Evolutionary conservation across 2,329 filamentous ascomycete species (phyloP).

Genomic region (Hypocrella siamensis): DNA sequence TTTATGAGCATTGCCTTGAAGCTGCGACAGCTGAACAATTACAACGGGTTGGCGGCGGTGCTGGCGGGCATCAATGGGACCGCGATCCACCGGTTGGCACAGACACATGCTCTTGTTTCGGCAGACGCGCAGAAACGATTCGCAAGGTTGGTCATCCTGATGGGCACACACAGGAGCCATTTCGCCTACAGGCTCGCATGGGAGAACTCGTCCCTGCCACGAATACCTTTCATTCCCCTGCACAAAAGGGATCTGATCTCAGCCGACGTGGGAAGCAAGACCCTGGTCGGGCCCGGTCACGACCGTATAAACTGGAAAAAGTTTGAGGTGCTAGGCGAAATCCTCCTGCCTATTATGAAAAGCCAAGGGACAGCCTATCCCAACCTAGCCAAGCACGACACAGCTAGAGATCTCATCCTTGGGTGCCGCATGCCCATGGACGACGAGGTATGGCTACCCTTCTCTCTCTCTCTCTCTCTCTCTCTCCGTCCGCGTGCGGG

Average conservation of each 20-base stretch:
- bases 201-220: conserved; percentile 82
- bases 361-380: conserved; percentile 77
- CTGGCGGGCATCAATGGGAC: conserved; percentile 85
- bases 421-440: conserved; percentile 71
- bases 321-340: conserved; percentile 89
- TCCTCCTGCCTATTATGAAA: conserved; percentile 77
- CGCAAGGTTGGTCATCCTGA: conserved; percentile 74
- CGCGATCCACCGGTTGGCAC: conserved; percentile 65
- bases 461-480: not conserved
- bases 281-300: conserved; percentile 59
- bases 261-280: conserved; percentile 82
- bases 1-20: conserved; percentile 85
- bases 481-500: not conserved
- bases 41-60: conserved; percentile 88
- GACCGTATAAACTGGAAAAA: conserved; percentile 94
- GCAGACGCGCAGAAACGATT: conserved; percentile 65
- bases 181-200: conserved; percentile 93
- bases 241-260: conserved; percentile 81
- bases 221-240: conserved; percentile 86
- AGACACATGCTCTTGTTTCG: conserved; percentile 64
- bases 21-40: conserved; percentile 85
- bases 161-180: conserved; percentile 84
- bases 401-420: conserved; percentile 58
- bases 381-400: conserved; percentile 52
- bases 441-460: conserved; percentile 55